Evolutionary conservation across 345 rosid genomes (phyloP), one percentile per base, ranked within the genome.

Genomic region (Mangifera indica): DNA sequence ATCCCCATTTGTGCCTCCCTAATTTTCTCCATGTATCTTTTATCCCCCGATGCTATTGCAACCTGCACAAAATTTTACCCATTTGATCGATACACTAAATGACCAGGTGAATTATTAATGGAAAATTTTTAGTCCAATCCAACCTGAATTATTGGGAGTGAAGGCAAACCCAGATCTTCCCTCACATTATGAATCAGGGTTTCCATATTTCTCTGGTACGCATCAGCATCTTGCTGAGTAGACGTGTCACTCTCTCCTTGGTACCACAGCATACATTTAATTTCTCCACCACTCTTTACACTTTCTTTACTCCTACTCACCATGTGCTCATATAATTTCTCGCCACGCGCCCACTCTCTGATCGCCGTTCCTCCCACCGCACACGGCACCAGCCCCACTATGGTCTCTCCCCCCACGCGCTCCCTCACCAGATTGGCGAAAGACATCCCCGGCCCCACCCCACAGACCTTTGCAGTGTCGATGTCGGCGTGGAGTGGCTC

Each of bases 301-400:
- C 95, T 90, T 86, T 76, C 92, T 20, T 74, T 83, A 37, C 87
- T 80, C 46, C 97, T 86, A 78, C 26, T 83, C 76, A 92, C 85
- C 98, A 90, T 92, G 25, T 32, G 84, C 70, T 87, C 89, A 49
- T 94, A 92, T 84, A 89, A 69, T 42, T 76, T 68, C 69, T 76
- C 79, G 71, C 95, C 95, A 53, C 96, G 95, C 64, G 53, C 89
- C 98, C 98, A 92, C 73, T 88, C 87, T 76, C 73, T 84, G 59
- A 94, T 90, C 64, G 97, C 91, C 18, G 97, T 91, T 13, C 97
- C 98, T 2, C 97, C 98, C 48, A 87, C 88, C 12, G 96, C 96
- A 76, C 97, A 90, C 68, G 97, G 97, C 59, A 90, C 98, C 62
- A 66, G 97, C 0, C 93, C 97, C 63, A 87, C 66, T 60, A 87